A percentile compares a stretch with the other conserved stretches of the same genome.
Conservation (phyloP, 176 grass and related monocot genomes). For the Typha latifolia region DNA sequence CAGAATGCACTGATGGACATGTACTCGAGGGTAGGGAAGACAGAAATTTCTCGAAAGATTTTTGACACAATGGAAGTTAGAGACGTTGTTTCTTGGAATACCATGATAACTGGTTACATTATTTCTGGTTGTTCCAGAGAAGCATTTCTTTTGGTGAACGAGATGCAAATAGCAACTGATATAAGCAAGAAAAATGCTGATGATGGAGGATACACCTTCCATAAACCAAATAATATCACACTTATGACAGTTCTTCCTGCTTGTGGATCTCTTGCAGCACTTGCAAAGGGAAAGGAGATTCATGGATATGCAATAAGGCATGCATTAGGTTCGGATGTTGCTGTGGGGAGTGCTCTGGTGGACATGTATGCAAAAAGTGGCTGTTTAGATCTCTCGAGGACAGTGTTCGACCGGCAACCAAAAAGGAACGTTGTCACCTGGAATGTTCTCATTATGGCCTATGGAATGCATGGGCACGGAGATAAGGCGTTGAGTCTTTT, state of each 20-base stretch:
- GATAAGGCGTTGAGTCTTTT: constrained; percentile 51
- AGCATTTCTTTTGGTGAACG: constrained; percentile 46
- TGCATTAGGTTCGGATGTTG: constrained; percentile 45
- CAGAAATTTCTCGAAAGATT: constrained; percentile 49
- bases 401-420: constrained; percentile 56
- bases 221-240: constrained; percentile 61
- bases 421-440: constrained; percentile 78
- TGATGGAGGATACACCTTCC: not conserved
- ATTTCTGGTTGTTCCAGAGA: constrained; percentile 36
- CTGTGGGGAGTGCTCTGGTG: constrained; percentile 69
- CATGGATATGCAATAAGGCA: constrained; percentile 60
- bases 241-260: constrained; percentile 80
- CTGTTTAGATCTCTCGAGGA: constrained; percentile 33
- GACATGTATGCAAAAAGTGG: constrained; percentile 98
- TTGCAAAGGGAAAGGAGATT: constrained; percentile 80
- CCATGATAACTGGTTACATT: constrained; percentile 59
- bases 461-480: constrained; percentile 85
- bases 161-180: constrained; percentile 37
- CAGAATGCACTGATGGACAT: constrained; percentile 97
- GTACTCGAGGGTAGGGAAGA: constrained; percentile 75
- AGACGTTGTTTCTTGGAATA: constrained; percentile 93
- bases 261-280: constrained; percentile 52
- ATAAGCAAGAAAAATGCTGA: not conserved
- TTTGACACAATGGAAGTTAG: constrained; percentile 40
- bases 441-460: constrained; percentile 96